phyloP scores from a whole-genome alignment of 2,329 filamentous ascomycete species.

The Nothophaeocryptopus gaeumannii region DNA sequence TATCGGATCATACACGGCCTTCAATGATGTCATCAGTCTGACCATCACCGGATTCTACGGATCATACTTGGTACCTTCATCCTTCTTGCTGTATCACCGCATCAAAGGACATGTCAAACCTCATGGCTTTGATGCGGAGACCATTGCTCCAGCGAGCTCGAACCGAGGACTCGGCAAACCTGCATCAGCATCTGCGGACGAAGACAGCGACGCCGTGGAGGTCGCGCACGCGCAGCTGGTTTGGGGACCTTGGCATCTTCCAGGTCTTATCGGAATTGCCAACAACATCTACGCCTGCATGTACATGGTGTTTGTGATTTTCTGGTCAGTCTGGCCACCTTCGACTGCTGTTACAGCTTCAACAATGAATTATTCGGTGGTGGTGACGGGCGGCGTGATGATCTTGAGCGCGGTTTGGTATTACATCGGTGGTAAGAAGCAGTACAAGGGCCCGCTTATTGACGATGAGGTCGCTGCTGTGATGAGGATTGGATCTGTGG shows the following conservation, averaged over 20 bases:
- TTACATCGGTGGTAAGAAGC: constrained; percentile 35
- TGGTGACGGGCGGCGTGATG: constrained; percentile 40
- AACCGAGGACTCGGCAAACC: not conserved
- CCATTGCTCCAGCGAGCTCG: not conserved
- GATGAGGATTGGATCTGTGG: constrained; percentile 28
- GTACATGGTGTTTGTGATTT: constrained; percentile 55
- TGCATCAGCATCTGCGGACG: not conserved
- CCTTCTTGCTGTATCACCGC: constrained; percentile 44
- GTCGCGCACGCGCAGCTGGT: constrained; percentile 32
- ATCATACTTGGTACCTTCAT: constrained; percentile 43
- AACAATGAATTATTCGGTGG: constrained; percentile 45
- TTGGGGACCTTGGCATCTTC: constrained; percentile 58
- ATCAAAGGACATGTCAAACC: constrained; percentile 40
- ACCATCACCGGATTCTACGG: constrained; percentile 44
- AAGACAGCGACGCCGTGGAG: constrained; percentile 6
- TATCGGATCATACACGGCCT: constrained; percentile 42
- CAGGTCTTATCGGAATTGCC: constrained; percentile 49
- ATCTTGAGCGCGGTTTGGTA: constrained; percentile 39
- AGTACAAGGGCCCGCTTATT: constrained; percentile 40
- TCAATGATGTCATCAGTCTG: constrained; percentile 47
- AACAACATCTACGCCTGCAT: constrained; percentile 56
- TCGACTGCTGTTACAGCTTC: constrained; percentile 33
- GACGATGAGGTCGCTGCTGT: constrained; percentile 34
- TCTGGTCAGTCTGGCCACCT: constrained; percentile 56
- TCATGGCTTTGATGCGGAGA: constrained; percentile 33